Evolutionary conservation across 2,329 filamentous ascomycete genomes (phyloP).

Genomic region (Penicillium concentricum): DNA sequence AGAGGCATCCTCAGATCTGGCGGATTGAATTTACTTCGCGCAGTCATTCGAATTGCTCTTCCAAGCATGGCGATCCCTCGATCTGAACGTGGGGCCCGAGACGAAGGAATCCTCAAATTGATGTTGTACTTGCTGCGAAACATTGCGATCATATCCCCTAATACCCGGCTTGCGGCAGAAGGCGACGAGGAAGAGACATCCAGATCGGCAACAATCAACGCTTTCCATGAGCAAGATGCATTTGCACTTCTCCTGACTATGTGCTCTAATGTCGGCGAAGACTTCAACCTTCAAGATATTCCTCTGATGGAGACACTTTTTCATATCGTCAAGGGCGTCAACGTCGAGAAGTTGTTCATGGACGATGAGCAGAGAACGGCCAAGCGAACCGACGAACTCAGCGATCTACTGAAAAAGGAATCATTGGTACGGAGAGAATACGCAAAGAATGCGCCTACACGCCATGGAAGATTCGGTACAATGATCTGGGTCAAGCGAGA

Average conservation of each 20-base stretch:
- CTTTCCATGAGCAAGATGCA: conserved; percentile 87
- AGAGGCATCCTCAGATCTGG: conserved; percentile 82
- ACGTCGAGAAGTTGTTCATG: conserved; percentile 82
- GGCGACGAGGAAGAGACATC: conserved; percentile 90
- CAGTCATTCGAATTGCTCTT: conserved; percentile 75
- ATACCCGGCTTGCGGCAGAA: conserved; percentile 70
- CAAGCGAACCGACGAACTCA: conserved; percentile 70
- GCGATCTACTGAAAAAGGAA: conserved; percentile 75
- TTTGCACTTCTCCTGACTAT: conserved; percentile 82
- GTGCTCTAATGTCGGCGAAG: conserved; percentile 88
- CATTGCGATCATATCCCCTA: conserved; percentile 76
- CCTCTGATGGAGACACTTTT: conserved; percentile 90
- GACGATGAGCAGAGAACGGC: conserved; percentile 69
- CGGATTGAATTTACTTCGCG: conserved; percentile 72
- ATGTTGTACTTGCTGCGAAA: conserved; percentile 88
- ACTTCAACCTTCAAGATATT: conserved; percentile 86
- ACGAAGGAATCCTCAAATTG: conserved; percentile 90
- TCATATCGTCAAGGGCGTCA: conserved; percentile 85
- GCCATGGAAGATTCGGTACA: conserved; percentile 92
- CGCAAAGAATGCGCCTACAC: conserved; percentile 73
- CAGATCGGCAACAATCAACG: conserved; percentile 80
- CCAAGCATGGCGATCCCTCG: conserved; percentile 80
- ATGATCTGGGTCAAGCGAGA: conserved; percentile 96
- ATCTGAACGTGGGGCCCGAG: conserved; percentile 71
- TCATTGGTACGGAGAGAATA: conserved; percentile 76